A percentile compares a stretch with the other conserved stretches of the same genome.
phyloP scores from a whole-genome alignment of 78 protist species.

The Speleostelium caveatum region DNA sequence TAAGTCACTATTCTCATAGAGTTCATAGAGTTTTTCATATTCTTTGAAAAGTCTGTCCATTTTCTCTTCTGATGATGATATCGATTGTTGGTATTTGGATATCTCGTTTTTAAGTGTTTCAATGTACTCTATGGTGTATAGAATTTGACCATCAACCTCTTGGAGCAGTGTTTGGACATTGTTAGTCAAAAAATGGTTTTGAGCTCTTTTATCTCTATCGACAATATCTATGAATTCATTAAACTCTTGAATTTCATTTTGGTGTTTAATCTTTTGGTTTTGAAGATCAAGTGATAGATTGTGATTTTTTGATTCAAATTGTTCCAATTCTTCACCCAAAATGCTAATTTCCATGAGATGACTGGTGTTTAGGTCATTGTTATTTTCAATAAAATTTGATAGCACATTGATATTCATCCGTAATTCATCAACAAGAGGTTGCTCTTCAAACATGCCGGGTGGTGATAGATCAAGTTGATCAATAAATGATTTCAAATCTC shows the following conservation, averaged over 20 bases:
- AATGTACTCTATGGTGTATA: neutral
- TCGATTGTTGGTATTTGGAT: neutral
- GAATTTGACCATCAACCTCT: neutral
- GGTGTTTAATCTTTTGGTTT: neutral
- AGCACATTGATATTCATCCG: neutral
- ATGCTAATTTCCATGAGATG: neutral
- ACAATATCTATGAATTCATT: neutral
- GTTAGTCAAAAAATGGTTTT: neutral
- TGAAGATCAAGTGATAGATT: neutral
- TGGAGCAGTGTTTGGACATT: neutral
- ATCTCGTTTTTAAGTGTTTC: neutral
- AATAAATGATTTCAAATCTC: neutral
- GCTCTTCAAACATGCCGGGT: too few species aligned
- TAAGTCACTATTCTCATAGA: conserved; percentile 3
- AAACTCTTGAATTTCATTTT: neutral
- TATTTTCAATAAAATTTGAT: neutral
- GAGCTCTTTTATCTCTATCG: neutral
- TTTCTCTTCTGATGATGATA: neutral
- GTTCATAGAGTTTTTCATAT: conserved; percentile 17
- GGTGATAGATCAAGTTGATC: neutral
- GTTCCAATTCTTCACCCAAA: neutral
- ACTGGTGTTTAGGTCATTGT: neutral
- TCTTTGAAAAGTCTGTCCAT: neutral
- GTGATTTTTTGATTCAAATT: neutral
- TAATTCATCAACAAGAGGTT: too few species aligned